Base-by-base conservation (phyloP, 2,329 filamentous ascomycete genomes). In the Diaporthe nobilis region DNA sequence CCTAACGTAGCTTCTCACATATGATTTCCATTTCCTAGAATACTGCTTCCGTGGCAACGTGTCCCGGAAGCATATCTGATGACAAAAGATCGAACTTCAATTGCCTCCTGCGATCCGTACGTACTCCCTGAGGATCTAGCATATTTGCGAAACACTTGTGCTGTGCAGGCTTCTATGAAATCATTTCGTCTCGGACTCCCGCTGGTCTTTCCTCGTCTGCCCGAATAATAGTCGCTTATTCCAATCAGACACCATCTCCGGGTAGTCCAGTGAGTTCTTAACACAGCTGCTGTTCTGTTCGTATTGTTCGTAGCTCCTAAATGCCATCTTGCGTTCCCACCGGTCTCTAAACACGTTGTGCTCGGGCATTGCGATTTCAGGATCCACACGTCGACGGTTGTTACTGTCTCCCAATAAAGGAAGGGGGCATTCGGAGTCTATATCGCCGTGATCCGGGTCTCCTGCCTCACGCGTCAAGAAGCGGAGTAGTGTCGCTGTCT, bases 311-410 rank as follows among this genome's bases (percentile, higher is more conserved):
- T 28, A 61, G 34, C 37, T 61, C 22, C 6, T 25, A n/a, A 17
- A 42, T 25, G 6, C n/a, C 34, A 39, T n/a, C 58, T 61, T 61
- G 12, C 67, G 67, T 71, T 71, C 67, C 67, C 67, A 71, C 42
- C 47, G 47, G 39, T 71, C 47, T 17, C 67, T 51, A 39, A 53
- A 71, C 20, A 71, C 51, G n/a, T 53, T 39, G 20, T 71, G 51
- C 49, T 71, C 49, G 25, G 67, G 67, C 3, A 71, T 51, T 20
- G 67, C 67, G n/a, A 71, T 55, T 31, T 71, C 67, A 53, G 67
- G 51, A 3, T 71, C 67, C n/a, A 71, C 67, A 7, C 67, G 67
- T 22, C 49, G 42, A 51, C 47, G 13, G 25, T 71, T 71, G 28
- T 34, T 25, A 9, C n/a, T 42, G 34, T 53, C 47, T 20, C 25